Evolutionary conservation across 2,329 filamentous ascomycete species (phyloP), one percentile per base, ranked within the genome.

Genomic region (Diaporthe sp.): DNA sequence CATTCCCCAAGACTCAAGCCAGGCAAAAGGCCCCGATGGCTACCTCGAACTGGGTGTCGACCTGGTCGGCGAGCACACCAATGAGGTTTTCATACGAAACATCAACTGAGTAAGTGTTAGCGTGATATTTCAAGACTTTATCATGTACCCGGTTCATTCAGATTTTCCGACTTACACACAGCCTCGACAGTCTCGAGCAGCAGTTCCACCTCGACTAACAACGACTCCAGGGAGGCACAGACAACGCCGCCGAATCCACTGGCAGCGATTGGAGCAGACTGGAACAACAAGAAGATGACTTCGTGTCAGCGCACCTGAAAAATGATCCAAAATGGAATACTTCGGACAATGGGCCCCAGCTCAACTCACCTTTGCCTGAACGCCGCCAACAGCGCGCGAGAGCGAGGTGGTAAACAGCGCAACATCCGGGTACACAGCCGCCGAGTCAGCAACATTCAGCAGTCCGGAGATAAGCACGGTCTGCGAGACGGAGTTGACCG

Each of bases 401-500:
- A 67, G 61, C 4, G 61, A 50, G 22, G 45, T 67, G 3, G 61
- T 67, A 38, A 67, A 67, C 30, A 67, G 22, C 28, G 61, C 61
- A n/a, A 67, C 61, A 25, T 67, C 61, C 42, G 45, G 61, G 30
- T 67, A 67, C 28, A 67, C 61, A 25, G 61, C 45, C 2, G 61
- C 61, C 42, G 61, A 67, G 61, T 67, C 45, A 3, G 61, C 61
- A 33, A 67, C 61, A 12, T 38, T 52, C 10, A 67, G 45, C 28
- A 67, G 45, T 3, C 61, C 61, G 10, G 42, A 67, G 13, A 67
- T 17, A 1, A 67, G 28, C 6, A 67, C 45, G 6, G 61, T 50
- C 61, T 66, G 61, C 42, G 61, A 66, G 19, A 50, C 61, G 9
- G 61, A n/a, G 28, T 66, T 66, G 42, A 66, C 28, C 38, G 61